Base-by-base conservation (phyloP, 768 basidiomycete genomes). In the Psilocybe azurescens region DNA sequence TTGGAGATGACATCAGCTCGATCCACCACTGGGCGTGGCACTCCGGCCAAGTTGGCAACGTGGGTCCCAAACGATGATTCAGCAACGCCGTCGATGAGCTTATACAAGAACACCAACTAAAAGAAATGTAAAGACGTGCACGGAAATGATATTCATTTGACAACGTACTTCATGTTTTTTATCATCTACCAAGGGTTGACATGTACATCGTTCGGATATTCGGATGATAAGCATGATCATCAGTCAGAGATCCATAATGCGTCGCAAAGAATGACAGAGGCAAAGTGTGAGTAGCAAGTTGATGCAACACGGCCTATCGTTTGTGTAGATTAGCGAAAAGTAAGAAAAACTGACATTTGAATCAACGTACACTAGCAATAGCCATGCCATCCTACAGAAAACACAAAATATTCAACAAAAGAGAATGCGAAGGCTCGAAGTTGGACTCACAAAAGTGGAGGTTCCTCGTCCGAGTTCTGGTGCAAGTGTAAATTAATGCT, bases 221-320 rank as follows among this genome's bases (percentile, higher is more conserved):
- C 1, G 93, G 91, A 70, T 96, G 94, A 68, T 94, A 94, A 2
- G 85, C 84, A 72, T 91, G 98, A 72, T 99, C 97, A 67, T 97
- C 94, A 7, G 97, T 97, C 47, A 99, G 81, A 1, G 95, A 93
- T 3, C 95, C 95, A 67, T 99, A 99, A 75, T 99, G 97, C 0
- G 97, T 99, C 38, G 97, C 97, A 69, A 99, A 99, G 81, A 98
- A 97, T 1, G 93, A 90, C 29, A 99, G 78, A 10, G 96, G 90
- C 4, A 97, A 79, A 0, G 94, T 95, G 69, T 94, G 93, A 0
- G 96, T 97, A 1, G 97, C 94, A 14, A 99, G 84, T 71, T 97
- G 88, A 73, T 99, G 97, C 18, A 99, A 75, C 13, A 99, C 97
- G 9, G 97, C 93, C 89, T 91, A 56, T 50, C 9, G 18, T 36